Conservation (phyloP, 2,329 filamentous ascomycete genomes). For the Penicillium brevicompactum region DNA sequence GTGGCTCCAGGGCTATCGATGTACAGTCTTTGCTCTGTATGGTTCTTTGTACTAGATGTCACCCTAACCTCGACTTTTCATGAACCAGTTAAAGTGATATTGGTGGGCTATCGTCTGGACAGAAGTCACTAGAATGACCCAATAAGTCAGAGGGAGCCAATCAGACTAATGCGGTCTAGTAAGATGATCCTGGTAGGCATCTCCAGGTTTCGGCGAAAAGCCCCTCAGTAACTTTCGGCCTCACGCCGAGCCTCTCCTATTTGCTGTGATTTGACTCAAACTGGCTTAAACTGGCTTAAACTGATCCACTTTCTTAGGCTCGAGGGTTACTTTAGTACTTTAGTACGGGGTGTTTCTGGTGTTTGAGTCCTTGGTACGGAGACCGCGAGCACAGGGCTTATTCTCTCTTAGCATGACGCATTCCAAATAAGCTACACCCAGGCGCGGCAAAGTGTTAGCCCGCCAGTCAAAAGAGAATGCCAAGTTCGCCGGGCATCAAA, state of each 20-base stretch:
- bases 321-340: neutral
- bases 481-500: neutral
- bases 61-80: neutral
- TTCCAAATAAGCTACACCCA: neutral
- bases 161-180: neutral
- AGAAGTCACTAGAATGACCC: too few species aligned
- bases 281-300: too few species aligned
- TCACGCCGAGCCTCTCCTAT: neutral
- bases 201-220: neutral
- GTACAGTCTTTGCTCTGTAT: neutral
- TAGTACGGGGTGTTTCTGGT: too few species aligned
- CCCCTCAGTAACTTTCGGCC: neutral
- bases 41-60: neutral
- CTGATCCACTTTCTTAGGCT: neutral
- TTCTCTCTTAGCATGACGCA: neutral
- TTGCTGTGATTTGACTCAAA: neutral
- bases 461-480: neutral
- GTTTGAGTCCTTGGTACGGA: too few species aligned
- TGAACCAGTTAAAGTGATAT: neutral
- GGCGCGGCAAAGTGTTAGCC: neutral
- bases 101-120: too few species aligned
- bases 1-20: neutral
- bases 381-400: too few species aligned
- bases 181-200: neutral
- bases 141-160: too few species aligned